These are phyloP conservation scores for Oidiodendron maius DNA, from an alignment of 495 filamentous ascomycete genomes.

Conservation along the genomic window DNA sequence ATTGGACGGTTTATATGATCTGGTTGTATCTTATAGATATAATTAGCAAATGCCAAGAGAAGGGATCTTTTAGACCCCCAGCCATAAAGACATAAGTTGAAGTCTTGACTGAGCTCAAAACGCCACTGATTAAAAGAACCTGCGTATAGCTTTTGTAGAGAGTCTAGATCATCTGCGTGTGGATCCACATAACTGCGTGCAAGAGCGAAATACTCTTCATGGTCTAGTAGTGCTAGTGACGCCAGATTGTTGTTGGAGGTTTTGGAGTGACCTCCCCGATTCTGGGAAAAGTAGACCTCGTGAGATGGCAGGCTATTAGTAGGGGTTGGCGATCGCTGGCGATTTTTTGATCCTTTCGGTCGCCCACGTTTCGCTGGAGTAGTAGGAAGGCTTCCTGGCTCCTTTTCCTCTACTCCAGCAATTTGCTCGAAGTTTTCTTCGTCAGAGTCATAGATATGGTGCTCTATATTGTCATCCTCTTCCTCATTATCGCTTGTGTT, in stretches of 20 bases:
- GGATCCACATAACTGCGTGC: slow-evolving; percentile 61
- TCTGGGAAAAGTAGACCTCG: slow-evolving; percentile 91
- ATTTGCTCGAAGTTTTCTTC: slow-evolving; percentile 35
- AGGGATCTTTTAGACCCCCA: slow-evolving; percentile 83
- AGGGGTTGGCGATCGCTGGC: slow-evolving; percentile 27
- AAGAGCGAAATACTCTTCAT: slow-evolving; percentile 83
- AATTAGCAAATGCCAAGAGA: slow-evolving; percentile 68
- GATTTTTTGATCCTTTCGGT: slow-evolving; percentile 46
- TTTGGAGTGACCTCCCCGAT: slow-evolving; percentile 69
- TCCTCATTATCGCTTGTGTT: slow-evolving; percentile 72
- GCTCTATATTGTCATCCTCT: slow-evolving; percentile 65
- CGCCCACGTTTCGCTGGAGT: slow-evolving; percentile 49
- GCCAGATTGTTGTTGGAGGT: slow-evolving; percentile 84
- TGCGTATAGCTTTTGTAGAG: slow-evolving; percentile 68
- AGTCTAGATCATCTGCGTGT: slow-evolving; percentile 63
- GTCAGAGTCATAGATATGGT: slow-evolving; percentile 58
- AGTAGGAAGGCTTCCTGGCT: slow-evolving; percentile 9
- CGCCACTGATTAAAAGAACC: slow-evolving; percentile 85
- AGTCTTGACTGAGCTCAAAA: slow-evolving; percentile 85
- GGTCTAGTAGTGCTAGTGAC: slow-evolving; percentile 68
- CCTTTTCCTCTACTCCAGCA: slow-evolving; percentile 15
- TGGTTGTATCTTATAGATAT: slow-evolving; percentile 44
- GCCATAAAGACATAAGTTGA: slow-evolving; percentile 88
- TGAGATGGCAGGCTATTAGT: slow-evolving; percentile 77
- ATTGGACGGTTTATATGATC: slow-evolving; percentile 46